Base-by-base conservation (phyloP, 2,329 filamentous ascomycete genomes). In the Beauveria australis region DNA sequence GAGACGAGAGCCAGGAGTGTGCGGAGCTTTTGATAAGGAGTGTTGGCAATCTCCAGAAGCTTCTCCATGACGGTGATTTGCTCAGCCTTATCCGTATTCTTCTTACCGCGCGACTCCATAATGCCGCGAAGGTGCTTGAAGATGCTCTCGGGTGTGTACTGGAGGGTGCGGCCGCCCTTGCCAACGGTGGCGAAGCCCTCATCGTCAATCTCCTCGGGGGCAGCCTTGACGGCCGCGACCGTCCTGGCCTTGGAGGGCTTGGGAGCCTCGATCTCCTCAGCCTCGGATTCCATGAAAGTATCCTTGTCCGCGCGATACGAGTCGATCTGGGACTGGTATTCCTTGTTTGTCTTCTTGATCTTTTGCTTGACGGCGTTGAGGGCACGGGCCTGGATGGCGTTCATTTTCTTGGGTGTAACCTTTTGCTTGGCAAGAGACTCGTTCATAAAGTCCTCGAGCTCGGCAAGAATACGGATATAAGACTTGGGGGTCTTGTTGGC, bases 61-160 rank as follows among this genome's bases (percentile, higher is more conserved):
- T 92, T 96, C 83, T 97, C 94, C 92, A 99, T 96, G 57, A 93
- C 88, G 76, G 89, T 88, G 76, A 99, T 97, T 78, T 99, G 94
- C 78, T 99, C 94, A 52, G 85, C 73, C 53, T 92, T 88, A 75
- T 99, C 94, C 66, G 94, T 97, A 81, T 97, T 97, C 85, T 99
- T 99, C 82, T 96, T 95, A 74, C 94, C 94, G 80, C 94, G 86
- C 62, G 93, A 92, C 79, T 99, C 94, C 72, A 97, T 82, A 71
- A 99, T 97, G 57, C 87, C 85, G 61, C 93, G 87, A 57, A 99
- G 83, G 75, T 97, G 92, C 82, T 99, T 99, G 75, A 97, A 89
- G 71, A 99, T 99, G 75, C 92, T 94, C 80, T 99, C 94, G 24
- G 93, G 89, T 14, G 95, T 99, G 76, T 96, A 97, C 70, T 90